These are phyloP conservation scores for Beauveria sp. DNA, from an alignment of 2,329 filamentous ascomycete species.

Conservation along the genomic window DNA sequence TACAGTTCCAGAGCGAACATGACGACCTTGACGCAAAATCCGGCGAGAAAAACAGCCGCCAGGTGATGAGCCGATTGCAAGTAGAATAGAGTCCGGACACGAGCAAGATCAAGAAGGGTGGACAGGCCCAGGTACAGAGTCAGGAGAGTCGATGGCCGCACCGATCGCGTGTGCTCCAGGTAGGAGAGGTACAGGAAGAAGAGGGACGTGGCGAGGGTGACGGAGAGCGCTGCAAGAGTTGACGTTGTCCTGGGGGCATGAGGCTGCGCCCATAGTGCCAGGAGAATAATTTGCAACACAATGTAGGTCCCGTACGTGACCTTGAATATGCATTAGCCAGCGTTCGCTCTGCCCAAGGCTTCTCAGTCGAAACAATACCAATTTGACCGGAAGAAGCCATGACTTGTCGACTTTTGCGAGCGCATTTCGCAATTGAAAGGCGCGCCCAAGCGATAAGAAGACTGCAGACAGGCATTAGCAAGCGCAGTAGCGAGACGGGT, in stretches of 20 bases:
- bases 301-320: slow-evolving; percentile 1
- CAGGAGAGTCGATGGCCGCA: slow-evolving; percentile 26
- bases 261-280: slow-evolving; percentile 14
- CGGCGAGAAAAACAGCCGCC: slow-evolving; percentile 19
- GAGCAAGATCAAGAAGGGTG: slow-evolving; percentile 24
- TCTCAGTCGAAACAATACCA: background rate
- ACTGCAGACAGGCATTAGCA: background rate
- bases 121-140: slow-evolving; percentile 23
- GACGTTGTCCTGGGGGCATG: slow-evolving; percentile 13
- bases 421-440: slow-evolving; percentile 11
- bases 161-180: slow-evolving; percentile 23
- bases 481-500: background rate
- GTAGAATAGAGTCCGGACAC: slow-evolving; percentile 24
- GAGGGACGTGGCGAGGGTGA: slow-evolving; percentile 14
- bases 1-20: slow-evolving; percentile 24
- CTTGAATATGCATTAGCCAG: background rate
- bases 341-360: background rate
- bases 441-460: background rate
- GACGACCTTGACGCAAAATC: slow-evolving; percentile 21
- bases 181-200: slow-evolving; percentile 20
- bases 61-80: slow-evolving; percentile 17
- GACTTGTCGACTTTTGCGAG: slow-evolving; percentile 2
- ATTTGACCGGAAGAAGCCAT: background rate
- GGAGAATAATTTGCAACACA: slow-evolving; percentile 13
- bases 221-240: slow-evolving; percentile 13